These are phyloP conservation scores for Beverwykella pulmonaria DNA, from an alignment of 495 filamentous ascomycete species.

Conservation along the genomic window DNA sequence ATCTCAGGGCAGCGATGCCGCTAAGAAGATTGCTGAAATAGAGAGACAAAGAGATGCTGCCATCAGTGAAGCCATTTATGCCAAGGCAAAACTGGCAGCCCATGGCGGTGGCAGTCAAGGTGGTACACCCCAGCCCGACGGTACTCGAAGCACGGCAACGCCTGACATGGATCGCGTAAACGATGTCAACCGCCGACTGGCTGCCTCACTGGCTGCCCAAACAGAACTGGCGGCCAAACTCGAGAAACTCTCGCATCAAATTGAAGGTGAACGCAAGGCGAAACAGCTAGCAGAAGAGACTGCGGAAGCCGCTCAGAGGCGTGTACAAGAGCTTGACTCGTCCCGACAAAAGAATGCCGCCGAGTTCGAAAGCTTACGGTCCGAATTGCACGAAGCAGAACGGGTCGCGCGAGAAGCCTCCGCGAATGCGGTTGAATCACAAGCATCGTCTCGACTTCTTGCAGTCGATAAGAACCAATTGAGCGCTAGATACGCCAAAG, in stretches of 20 bases:
- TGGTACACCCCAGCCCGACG: slow-evolving; percentile 72
- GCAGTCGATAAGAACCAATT: slow-evolving; percentile 83
- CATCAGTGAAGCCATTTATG: slow-evolving; percentile 89
- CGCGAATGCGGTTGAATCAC: slow-evolving; percentile 71
- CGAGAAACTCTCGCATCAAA: slow-evolving; percentile 65
- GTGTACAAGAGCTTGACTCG: slow-evolving; percentile 79
- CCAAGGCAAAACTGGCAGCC: slow-evolving; percentile 88
- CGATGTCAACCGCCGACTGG: slow-evolving; percentile 82
- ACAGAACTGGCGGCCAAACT: slow-evolving; percentile 72
- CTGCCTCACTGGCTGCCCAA: slow-evolving; percentile 74
- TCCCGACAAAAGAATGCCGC: slow-evolving; percentile 77
- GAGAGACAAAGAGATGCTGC: slow-evolving; percentile 92
- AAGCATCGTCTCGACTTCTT: slow-evolving; percentile 70
- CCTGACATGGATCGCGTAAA: slow-evolving; percentile 64
- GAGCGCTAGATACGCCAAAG: slow-evolving; percentile 67
- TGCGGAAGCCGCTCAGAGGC: slow-evolving; percentile 75
- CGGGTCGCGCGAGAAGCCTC: slow-evolving; percentile 77
- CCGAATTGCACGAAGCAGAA: slow-evolving; percentile 78
- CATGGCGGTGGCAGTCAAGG: slow-evolving; percentile 67
- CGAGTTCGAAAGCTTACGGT: slow-evolving; percentile 81
- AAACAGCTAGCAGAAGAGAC: slow-evolving; percentile 87
- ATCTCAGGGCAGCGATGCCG: slow-evolving; percentile 78
- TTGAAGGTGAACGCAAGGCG: slow-evolving; percentile 77
- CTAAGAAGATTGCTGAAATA: slow-evolving; percentile 85
- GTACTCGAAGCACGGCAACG: slow-evolving; percentile 55